A percentile compares a stretch with the other conserved stretches of the same genome.
phyloP scores from a whole-genome alignment of 2,329 filamentous ascomycete species.

The Aspergillus vadensis region DNA sequence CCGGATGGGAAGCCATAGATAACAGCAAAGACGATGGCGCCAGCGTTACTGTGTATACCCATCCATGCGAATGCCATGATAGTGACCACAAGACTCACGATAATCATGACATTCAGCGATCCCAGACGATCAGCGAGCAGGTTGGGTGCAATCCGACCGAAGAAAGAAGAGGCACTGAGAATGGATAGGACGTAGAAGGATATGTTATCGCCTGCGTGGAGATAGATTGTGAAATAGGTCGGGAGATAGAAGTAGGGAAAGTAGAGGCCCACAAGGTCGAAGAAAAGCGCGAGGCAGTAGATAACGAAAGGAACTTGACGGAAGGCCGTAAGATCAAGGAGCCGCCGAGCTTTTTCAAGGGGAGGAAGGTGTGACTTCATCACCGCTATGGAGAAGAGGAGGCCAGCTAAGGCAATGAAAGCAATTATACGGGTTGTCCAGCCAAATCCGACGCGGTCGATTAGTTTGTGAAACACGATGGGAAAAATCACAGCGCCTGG shows the following conservation, averaged over 20 bases:
- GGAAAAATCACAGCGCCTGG: background rate
- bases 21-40: constrained; percentile 35
- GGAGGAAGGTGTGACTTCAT: constrained; percentile 26
- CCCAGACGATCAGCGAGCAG: constrained; percentile 54
- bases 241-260: constrained; percentile 57
- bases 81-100: constrained; percentile 30
- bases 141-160: constrained; percentile 56
- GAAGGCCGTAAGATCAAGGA: constrained; percentile 41
- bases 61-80: constrained; percentile 41
- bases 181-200: constrained; percentile 63
- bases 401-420: background rate
- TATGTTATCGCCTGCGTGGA: constrained; percentile 49
- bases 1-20: constrained; percentile 47
- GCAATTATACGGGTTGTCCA: background rate
- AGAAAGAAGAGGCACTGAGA: constrained; percentile 56
- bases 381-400: background rate
- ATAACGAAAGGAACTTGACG: constrained; percentile 41
- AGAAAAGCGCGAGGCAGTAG: constrained; percentile 44
- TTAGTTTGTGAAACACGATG: background rate
- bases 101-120: constrained; percentile 46
- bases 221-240: constrained; percentile 51
- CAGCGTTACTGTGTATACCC: constrained; percentile 25
- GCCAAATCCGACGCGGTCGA: background rate
- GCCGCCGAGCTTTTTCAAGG: constrained; percentile 28
- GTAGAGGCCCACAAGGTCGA: constrained; percentile 47